Base-by-base conservation (phyloP, 2,329 filamentous ascomycete species). In the Colletotrichum salicis region DNA sequence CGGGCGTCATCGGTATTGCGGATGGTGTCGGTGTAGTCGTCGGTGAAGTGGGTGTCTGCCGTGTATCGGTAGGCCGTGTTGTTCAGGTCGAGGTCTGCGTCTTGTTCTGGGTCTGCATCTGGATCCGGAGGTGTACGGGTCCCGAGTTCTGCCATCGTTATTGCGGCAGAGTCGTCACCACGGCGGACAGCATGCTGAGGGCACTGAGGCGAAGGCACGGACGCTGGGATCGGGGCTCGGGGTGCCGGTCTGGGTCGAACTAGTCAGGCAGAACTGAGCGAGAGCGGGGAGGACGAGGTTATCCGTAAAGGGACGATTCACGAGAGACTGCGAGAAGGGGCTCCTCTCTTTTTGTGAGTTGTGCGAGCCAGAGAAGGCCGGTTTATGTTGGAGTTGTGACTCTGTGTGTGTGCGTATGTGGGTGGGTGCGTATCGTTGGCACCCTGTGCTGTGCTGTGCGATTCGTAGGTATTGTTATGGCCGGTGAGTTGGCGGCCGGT, bases 131-230 rank as follows among this genome's bases (percentile, higher is more conserved):
- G 31, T 59, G 11, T 59, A 31, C 51, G 27, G 61, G 61, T 64
- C 37, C 35, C 63, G 57, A 57, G 29, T 57, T 70, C 67, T 72
- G 70, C 57, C 70, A 72, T 72, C 24, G 70, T 63, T 67, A 71
- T 72, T 58, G 67, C 67, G 67, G 61, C 67, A 45, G 70, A 72
- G 61, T 31, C 31, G 60, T 61, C 62, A 33, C 57, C 57, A 54
- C 57, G 48, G 70, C 31, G 70, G 60, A 37, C 60, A 66, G 70
- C 70, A 72, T 72, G 60, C 70, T 72, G 67, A 52, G 55, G 27
- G 63, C 22, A 55, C 37, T 48, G 33, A 65, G 59, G 70, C 59
- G 51, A 33, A 48, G 59, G 52, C 65, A 64, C 59, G 52, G 63
- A 45, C 33, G 48, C 19, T 45, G 33, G 62, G 27, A 6, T 27